Conservation (phyloP, 805 yeast species). For the Hanseniaspora guilliermondii region DNA sequence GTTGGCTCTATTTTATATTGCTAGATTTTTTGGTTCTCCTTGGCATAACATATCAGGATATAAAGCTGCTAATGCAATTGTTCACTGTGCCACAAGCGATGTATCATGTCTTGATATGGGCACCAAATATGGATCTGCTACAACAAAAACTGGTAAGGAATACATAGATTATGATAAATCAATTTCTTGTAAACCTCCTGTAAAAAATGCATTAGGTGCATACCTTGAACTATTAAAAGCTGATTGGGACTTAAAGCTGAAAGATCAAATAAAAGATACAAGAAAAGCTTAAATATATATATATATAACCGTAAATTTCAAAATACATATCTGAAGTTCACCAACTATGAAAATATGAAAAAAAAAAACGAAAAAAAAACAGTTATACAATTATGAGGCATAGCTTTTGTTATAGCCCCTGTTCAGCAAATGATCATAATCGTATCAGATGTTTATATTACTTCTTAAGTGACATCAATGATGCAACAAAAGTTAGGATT, state of each 20-base stretch:
- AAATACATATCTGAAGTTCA: background rate
- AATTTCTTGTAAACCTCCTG: constrained; percentile 51
- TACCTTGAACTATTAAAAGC: constrained; percentile 44
- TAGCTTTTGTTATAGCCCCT: too few relatives aligned
- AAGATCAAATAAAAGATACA: constrained; percentile 57
- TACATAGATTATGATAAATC: constrained; percentile 46
- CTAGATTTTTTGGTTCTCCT: constrained; percentile 69
- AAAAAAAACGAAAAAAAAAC: too few relatives aligned
- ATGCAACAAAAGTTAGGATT: constrained; percentile 87
- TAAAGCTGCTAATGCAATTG: constrained; percentile 78
- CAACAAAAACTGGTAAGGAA: constrained; percentile 51
- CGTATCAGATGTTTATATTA: background rate
- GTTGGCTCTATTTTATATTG: constrained; percentile 70
- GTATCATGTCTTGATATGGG: constrained; percentile 31
- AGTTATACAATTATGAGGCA: too few relatives aligned
- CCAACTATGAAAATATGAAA: background rate
- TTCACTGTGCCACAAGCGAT: constrained; percentile 50
- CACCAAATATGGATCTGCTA: constrained; percentile 63
- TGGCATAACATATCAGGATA: constrained; percentile 86
- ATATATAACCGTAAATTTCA: background rate
- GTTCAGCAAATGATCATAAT: too few relatives aligned
- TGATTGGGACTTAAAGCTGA: constrained; percentile 66
- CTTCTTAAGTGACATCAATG: constrained; percentile 63
- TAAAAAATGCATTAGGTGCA: constrained; percentile 27
- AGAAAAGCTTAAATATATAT: constrained; percentile 16